Evolutionary conservation across 179 eudicot species (phyloP).

Genomic region (Nepenthes alata): DNA sequence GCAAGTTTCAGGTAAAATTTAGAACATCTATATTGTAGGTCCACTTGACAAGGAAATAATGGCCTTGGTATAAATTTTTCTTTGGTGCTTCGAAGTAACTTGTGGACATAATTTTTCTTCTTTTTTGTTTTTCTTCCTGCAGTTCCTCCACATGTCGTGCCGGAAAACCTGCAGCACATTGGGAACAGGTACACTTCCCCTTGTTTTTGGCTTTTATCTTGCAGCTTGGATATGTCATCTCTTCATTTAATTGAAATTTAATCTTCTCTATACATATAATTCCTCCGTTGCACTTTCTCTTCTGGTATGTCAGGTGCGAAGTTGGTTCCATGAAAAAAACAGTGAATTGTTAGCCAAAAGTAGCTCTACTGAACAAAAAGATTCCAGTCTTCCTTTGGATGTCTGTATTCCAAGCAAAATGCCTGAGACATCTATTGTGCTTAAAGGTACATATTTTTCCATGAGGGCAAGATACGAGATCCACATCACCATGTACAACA

Average conservation of each 20-base stretch:
- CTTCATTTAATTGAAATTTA: conserved; percentile 2
- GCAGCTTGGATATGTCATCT: conserved; percentile 1
- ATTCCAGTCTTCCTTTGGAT: conserved; percentile 11
- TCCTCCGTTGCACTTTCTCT: not conserved
- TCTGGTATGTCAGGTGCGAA: conserved; percentile 43
- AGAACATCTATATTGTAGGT: not conserved
- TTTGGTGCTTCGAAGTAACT: not conserved
- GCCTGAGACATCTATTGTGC: conserved; percentile 22
- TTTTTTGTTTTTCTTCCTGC: conserved; percentile 11
- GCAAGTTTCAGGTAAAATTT: conserved; percentile 50
- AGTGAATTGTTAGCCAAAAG: conserved; percentile 8
- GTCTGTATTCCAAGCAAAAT: conserved; percentile 9
- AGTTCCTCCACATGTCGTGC: conserved; percentile 47
- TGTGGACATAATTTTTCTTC: not conserved
- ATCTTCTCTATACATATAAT: not conserved
- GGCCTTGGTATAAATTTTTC: not conserved
- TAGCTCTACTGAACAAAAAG: conserved; percentile 6
- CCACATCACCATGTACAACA: not conserved
- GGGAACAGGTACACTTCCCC: conserved; percentile 47
- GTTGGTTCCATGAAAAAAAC: conserved; percentile 59
- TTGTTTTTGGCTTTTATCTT: not conserved
- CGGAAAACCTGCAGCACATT: conserved; percentile 35
- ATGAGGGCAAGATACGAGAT: not conserved
- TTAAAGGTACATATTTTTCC: conserved; percentile 32
- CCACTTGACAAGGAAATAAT: not conserved